Conservation (phyloP, 345 rosid species). For the Clarkia xantiana region DNA sequence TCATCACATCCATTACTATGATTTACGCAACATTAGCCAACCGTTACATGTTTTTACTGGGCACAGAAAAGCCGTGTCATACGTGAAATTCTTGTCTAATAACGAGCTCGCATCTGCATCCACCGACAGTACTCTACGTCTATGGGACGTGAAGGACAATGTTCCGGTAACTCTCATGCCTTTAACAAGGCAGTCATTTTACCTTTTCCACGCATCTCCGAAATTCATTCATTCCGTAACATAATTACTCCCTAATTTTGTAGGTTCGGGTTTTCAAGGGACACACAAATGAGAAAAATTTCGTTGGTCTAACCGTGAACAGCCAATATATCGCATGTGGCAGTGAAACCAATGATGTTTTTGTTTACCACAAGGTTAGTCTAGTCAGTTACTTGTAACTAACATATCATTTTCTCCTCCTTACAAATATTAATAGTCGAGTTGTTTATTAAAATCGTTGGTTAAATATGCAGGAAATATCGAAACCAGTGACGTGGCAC, state of each 20-base stretch:
- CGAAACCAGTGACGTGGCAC: slow-evolving; percentile 36
- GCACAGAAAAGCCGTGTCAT: slow-evolving; percentile 49
- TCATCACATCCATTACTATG: slow-evolving; percentile 45
- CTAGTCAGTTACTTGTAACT: background rate
- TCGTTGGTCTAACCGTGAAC: slow-evolving; percentile 50
- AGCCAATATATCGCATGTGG: slow-evolving; percentile 47
- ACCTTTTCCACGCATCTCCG: too few relatives aligned
- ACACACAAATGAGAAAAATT: slow-evolving; percentile 45
- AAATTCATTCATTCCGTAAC: background rate
- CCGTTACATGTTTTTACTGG: slow-evolving; percentile 48
- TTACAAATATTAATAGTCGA: too few relatives aligned
- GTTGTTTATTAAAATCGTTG: background rate
- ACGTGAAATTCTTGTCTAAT: slow-evolving; percentile 49
- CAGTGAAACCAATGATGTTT: slow-evolving; percentile 63
- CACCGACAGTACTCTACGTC: slow-evolving; percentile 36
- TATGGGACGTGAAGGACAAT: slow-evolving; percentile 54
- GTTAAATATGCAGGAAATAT: slow-evolving; percentile 27
- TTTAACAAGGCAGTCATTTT: background rate
- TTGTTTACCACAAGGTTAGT: slow-evolving; percentile 52
- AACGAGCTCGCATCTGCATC: slow-evolving; percentile 54
- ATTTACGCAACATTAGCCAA: slow-evolving; percentile 34
- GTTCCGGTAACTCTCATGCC: slow-evolving; percentile 27
- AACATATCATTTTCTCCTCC: background rate
- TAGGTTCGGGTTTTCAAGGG: slow-evolving; percentile 45
- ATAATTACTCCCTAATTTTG: background rate